phyloP scores from a whole-genome alignment of 306 rosid species.

The Prunus mongolica region DNA sequence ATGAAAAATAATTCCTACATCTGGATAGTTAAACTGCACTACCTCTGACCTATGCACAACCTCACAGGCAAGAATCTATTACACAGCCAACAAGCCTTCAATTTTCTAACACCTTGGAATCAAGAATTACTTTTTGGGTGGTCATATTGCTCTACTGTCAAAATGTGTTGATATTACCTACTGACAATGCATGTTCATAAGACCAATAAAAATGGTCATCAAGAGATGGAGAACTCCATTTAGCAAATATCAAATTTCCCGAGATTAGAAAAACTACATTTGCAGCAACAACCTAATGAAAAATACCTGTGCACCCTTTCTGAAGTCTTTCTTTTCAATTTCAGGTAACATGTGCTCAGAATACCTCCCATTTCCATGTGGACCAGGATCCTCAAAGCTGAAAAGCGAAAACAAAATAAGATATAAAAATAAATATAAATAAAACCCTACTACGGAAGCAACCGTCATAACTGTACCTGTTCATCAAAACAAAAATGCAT shows the following conservation, averaged over 20 bases:
- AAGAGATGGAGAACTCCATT: constrained; percentile 1
- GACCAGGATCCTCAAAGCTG: constrained; percentile 98
- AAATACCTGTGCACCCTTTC: constrained; percentile 99
- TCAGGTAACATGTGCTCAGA: constrained; percentile 95
- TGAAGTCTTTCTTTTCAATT: constrained; percentile 82
- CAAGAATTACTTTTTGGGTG: not conserved
- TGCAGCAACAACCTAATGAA: constrained; percentile 16
- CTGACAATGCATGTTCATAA: constrained; percentile 9
- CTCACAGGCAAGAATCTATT: not conserved
- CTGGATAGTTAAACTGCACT: not conserved
- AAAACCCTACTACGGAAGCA: not conserved
- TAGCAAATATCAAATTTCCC: not conserved
- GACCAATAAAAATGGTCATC: not conserved
- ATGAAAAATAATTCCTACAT: not conserved
- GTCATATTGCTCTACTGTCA: not conserved
- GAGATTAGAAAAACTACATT: constrained; percentile 14
- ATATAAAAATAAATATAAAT: not conserved
- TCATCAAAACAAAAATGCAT: not conserved
- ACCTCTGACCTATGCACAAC: not conserved
- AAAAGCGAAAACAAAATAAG: not conserved
- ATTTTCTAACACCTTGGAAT: not conserved
- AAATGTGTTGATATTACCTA: not conserved
- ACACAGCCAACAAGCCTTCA: not conserved
- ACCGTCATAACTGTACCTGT: not conserved
- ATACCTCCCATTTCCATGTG: constrained; percentile 94